Percentiles rank a stretch among this genome's conserved stretches.
Evolutionary conservation across 768 basidiomycete species (phyloP).

Genomic region (Boletus subcaerulescens): DNA sequence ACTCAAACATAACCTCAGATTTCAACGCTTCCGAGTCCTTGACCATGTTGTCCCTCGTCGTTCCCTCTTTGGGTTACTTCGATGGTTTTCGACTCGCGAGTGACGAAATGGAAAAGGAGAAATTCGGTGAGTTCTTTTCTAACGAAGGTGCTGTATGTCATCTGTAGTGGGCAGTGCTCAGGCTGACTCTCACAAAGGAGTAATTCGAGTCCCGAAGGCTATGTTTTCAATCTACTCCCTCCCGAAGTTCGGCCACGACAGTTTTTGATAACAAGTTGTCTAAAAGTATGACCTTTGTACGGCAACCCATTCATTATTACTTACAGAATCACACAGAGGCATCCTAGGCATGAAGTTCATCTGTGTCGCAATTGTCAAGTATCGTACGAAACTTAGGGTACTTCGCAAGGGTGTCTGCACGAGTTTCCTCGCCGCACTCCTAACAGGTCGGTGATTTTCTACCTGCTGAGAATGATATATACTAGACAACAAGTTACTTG

Average conservation of each 20-base stretch:
- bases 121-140: constrained; percentile 74
- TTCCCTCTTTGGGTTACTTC: constrained; percentile 80
- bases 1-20: constrained; percentile 23
- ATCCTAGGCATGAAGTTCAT: constrained; percentile 69
- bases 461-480: background rate
- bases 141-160: constrained; percentile 62
- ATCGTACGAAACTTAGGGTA: constrained; percentile 72
- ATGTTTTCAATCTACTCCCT: constrained; percentile 76
- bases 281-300: constrained; percentile 1
- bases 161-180: constrained; percentile 40
- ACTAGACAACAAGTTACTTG: constrained; percentile 54
- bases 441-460: constrained; percentile 44
- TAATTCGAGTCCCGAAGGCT: constrained; percentile 60
- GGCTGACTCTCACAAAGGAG: constrained; percentile 60
- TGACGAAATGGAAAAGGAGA: constrained; percentile 78
- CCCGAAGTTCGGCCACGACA: constrained; percentile 65
- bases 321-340: constrained; percentile 32
- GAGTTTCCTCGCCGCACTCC: constrained; percentile 65
- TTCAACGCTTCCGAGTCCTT: constrained; percentile 54
- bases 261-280: constrained; percentile 90
- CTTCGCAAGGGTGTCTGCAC: constrained; percentile 84
- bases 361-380: constrained; percentile 90
- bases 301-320: background rate
- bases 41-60: constrained; percentile 83
- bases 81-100: constrained; percentile 55